Evolutionary conservation across 2,329 filamentous ascomycete species (phyloP), one percentile per base, ranked within the genome.

Genomic region (Blastomyces parvus): DNA sequence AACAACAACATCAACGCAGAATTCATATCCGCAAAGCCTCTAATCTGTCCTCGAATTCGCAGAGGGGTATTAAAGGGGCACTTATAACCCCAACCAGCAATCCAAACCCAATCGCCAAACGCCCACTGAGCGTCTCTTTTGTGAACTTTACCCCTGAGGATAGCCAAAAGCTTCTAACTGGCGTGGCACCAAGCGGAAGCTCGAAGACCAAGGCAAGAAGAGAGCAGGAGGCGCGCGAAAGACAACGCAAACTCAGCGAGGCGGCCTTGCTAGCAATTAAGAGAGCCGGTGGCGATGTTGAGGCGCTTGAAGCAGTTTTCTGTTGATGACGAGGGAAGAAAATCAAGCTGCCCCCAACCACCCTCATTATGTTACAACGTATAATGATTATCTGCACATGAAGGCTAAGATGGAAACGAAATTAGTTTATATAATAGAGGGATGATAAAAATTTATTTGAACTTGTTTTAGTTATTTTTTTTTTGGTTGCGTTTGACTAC

Each of bases 141-240:
- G 90, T 96, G 67, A 97, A 97, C 75, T 96, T 89, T 76, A 97
- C 92, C 0, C 87, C 91, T 0, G 81, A 83, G 59, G 92, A 99
- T 74, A 87, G 86, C 70, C 80, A 83, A 17, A 85, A 88, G 72
- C 87, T 99, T 53, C 84, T 99, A 75, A 90, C 85, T 8, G 93
- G 92, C 5, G 94, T 99, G 14, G 94, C 94, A 56, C 93, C 93
- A 0, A 92, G 88, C 67, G 94, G 94, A 11, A 91, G 87, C 69
- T 89, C 86, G 68, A 97, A 97, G 83, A 97, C 94, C 9, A 97
- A 97, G 74, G 91, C 91, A n/a, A 80, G 91, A 62, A 80, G 94
- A 60, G 93, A 97, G 75, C 89, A 90, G 74, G 93, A 97, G 78
- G 90, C 90, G 1, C 81, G 84, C 61, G 93, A 97, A 71, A 87